Evolutionary conservation across 192 early-diverging fungal genomes (phyloP).

Genomic region (Rhizoclosmatium sp.): DNA sequence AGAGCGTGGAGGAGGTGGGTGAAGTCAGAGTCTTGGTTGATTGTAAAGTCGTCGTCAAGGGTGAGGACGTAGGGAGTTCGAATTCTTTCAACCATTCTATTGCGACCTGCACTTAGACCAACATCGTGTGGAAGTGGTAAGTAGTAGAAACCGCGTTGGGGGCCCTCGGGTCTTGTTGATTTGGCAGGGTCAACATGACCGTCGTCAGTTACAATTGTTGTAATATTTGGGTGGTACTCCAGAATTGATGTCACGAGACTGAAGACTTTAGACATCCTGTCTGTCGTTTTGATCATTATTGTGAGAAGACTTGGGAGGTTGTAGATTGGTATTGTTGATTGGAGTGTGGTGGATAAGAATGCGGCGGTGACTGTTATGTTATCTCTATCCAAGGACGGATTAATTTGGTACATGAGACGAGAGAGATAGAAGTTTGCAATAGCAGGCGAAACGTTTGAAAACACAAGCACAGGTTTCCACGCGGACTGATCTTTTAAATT

Average conservation of each 20-base stretch:
- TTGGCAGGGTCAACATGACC: conserved; percentile 24
- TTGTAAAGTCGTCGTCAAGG: conserved; percentile 46
- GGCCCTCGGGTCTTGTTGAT: conserved; percentile 33
- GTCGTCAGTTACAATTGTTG: conserved; percentile 45
- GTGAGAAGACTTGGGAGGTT: conserved; percentile 40
- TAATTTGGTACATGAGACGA: conserved; percentile 23
- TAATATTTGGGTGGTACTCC: conserved; percentile 41
- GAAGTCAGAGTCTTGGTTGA: conserved; percentile 17
- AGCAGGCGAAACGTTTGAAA: background rate
- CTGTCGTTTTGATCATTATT: conserved; percentile 46
- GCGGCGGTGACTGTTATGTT: conserved; percentile 10
- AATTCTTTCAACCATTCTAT: conserved; percentile 44
- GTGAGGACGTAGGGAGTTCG: conserved; percentile 43
- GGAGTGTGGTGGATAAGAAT: background rate
- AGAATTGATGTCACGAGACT: conserved; percentile 31
- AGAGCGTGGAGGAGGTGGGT: conserved; percentile 41
- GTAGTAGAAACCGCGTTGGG: conserved; percentile 42
- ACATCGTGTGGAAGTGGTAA: conserved; percentile 43
- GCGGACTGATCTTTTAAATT: background rate
- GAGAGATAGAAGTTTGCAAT: conserved; percentile 20
- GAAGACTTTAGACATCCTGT: conserved; percentile 44
- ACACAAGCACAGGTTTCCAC: conserved; percentile 4
- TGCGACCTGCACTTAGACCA: conserved; percentile 48
- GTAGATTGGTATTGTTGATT: conserved; percentile 38
- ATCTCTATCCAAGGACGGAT: background rate